These are phyloP conservation scores for Monosporascus sp. DNA, from an alignment of 2,329 filamentous ascomycete species.

Conservation along the genomic window DNA sequence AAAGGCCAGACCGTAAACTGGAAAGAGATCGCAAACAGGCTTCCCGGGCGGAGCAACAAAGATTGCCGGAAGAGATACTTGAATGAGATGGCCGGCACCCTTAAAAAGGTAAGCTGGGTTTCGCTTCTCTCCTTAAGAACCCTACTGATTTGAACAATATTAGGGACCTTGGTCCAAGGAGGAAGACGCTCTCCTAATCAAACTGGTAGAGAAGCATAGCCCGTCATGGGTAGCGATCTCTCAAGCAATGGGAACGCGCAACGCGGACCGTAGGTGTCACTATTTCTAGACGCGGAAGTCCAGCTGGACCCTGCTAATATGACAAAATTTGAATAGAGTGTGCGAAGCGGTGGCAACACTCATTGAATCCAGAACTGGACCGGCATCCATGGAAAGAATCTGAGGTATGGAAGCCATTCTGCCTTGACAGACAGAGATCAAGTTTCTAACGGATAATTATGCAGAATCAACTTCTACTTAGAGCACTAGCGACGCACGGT, in stretches of 20 bases:
- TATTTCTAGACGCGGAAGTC: too few relatives aligned
- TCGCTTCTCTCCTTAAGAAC: too few relatives aligned
- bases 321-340: neutral
- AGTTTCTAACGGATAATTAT: neutral
- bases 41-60: conserved; percentile 1
- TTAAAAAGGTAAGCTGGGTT: neutral
- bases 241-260: conserved; percentile 2
- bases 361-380: neutral
- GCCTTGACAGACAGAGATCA: neutral
- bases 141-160: neutral
- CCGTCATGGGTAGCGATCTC: conserved; percentile 1
- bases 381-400: conserved; percentile 1
- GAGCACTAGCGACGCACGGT: neutral
- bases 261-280: neutral
- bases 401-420: neutral
- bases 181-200: neutral
- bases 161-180: conserved; percentile 2
- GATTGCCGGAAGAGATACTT: conserved; percentile 1
- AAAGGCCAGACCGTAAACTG: conserved; percentile 1
- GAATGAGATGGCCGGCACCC: conserved; percentile 1
- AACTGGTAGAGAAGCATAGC: neutral
- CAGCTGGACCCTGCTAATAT: too few relatives aligned
- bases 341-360: neutral
- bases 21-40: conserved; percentile 1
- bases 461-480: neutral